These are phyloP conservation scores for Colletotrichum tofieldiae DNA, from an alignment of 2,329 filamentous ascomycete species.

Conservation along the genomic window DNA sequence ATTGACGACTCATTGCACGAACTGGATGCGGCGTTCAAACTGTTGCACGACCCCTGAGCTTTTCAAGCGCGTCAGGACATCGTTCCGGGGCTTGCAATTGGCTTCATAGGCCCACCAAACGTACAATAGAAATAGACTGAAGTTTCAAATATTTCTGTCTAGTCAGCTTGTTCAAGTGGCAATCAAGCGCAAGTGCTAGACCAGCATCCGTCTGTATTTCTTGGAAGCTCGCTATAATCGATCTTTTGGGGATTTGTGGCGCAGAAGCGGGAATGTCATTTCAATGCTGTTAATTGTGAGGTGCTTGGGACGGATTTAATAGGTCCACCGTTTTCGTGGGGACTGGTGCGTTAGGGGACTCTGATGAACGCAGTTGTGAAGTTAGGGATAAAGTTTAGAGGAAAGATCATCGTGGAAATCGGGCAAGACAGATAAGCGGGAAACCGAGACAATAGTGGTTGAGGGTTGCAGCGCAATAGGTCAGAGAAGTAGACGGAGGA, in stretches of 20 bases:
- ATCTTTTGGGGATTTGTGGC: neutral
- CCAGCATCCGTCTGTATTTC: neutral
- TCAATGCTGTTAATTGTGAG: neutral
- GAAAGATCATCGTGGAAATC: too few species aligned
- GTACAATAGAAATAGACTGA: neutral
- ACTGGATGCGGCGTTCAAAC: conserved; percentile 7
- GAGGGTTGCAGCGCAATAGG: neutral
- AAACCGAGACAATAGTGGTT: neutral
- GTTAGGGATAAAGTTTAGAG: neutral
- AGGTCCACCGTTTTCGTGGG: neutral
- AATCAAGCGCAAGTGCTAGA: neutral
- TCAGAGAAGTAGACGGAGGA: neutral
- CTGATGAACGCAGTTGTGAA: neutral
- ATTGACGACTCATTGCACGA: conserved; percentile 7
- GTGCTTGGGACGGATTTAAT: neutral
- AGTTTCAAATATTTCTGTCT: neutral
- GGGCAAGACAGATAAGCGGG: too few species aligned
- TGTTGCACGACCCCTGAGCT: neutral
- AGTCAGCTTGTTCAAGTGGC: neutral
- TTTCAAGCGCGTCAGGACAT: neutral
- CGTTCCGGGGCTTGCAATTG: neutral
- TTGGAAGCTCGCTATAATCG: neutral
- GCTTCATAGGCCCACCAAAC: neutral
- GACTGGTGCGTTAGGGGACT: neutral
- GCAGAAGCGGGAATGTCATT: neutral